A percentile compares a stretch with the other conserved stretches of the same genome.
Conservation (phyloP, 1,284 basidiomycete genomes). For the Malassezia sp. region DNA sequence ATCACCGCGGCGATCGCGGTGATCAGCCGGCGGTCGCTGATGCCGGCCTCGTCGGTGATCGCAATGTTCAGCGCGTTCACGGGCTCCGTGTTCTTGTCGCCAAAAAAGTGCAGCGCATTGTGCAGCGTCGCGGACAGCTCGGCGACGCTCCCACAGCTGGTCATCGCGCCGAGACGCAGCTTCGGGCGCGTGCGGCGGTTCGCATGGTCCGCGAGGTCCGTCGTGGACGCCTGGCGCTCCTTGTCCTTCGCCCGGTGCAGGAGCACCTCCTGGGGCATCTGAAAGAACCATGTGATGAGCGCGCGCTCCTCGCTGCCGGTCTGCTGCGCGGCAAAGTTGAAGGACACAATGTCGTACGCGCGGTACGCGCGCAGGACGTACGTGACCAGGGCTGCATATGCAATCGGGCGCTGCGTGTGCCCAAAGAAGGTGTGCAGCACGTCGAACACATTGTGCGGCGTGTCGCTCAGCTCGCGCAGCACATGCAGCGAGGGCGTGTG, state of each 20-base stretch:
- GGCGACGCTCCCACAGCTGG: slow-evolving; percentile 29
- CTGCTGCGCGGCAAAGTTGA: slow-evolving; percentile 70
- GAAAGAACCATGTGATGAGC: slow-evolving; percentile 43
- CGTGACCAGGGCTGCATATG: slow-evolving; percentile 84
- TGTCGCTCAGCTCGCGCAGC: slow-evolving; percentile 86
- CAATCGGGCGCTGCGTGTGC: slow-evolving; percentile 57
- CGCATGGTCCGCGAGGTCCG: slow-evolving; percentile 35
- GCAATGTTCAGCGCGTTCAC: slow-evolving; percentile 66
- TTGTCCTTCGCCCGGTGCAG: slow-evolving; percentile 53
- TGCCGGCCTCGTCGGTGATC: slow-evolving; percentile 48
- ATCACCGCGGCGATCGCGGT: slow-evolving; percentile 57
- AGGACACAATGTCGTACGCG: slow-evolving; percentile 78
- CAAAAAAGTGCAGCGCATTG: slow-evolving; percentile 35
- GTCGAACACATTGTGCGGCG: slow-evolving; percentile 90
- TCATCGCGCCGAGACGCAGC: slow-evolving; percentile 43
- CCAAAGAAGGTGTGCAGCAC: slow-evolving; percentile 92
- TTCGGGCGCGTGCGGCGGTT: slow-evolving; percentile 26
- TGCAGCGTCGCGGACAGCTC: slow-evolving; percentile 35
- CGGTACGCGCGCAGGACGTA: slow-evolving; percentile 92
- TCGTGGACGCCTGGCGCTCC: slow-evolving; percentile 41
- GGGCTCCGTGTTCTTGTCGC: slow-evolving; percentile 18
- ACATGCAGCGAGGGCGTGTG: slow-evolving; percentile 64
- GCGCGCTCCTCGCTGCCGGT: slow-evolving; percentile 53
- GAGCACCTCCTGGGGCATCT: slow-evolving; percentile 44
- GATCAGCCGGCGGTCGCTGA: neutral